These are phyloP conservation scores for Ascochyta clinopodiicola DNA, from an alignment of 2,329 filamentous ascomycete species.

Conservation along the genomic window DNA sequence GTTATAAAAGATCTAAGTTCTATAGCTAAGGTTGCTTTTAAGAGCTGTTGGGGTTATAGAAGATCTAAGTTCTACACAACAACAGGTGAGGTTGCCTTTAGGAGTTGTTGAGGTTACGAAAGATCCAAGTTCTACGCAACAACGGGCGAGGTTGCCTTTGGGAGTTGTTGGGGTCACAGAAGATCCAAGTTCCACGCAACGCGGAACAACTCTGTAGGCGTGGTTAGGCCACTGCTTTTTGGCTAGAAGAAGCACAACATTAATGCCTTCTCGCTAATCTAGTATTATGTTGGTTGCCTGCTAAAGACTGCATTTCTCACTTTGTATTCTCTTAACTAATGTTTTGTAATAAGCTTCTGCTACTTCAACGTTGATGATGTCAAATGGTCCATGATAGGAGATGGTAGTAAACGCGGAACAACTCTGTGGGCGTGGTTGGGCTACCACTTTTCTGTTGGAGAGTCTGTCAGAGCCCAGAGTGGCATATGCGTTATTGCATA, in stretches of 20 bases:
- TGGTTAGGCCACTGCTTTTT: constrained; percentile 37
- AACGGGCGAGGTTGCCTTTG: constrained; percentile 4
- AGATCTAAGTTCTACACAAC: constrained; percentile 39
- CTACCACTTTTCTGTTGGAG: constrained; percentile 41
- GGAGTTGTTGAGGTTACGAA: too few species aligned
- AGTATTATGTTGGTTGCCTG: constrained; percentile 31
- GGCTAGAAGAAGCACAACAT: constrained; percentile 26
- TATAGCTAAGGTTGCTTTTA: constrained; percentile 2
- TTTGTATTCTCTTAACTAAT: constrained; percentile 28
- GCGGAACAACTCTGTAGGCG: constrained; percentile 28
- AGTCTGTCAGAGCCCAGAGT: too few species aligned
- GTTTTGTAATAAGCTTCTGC: constrained; percentile 32
- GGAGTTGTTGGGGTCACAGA: constrained; percentile 32
- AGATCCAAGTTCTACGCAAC: too few species aligned
- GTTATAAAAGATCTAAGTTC: too few species aligned
- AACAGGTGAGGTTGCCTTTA: constrained; percentile 32
- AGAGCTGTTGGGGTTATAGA: constrained; percentile 31
- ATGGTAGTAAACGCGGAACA: constrained; percentile 29
- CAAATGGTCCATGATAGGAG: constrained; percentile 27
- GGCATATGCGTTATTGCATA: too few species aligned
- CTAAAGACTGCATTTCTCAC: constrained; percentile 17
- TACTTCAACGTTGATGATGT: constrained; percentile 16
- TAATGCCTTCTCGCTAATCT: constrained; percentile 35
- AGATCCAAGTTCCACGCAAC: constrained; percentile 39
- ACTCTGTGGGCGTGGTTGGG: constrained; percentile 25